These are phyloP conservation scores for Capillidium heterosporum DNA, from an alignment of 371 early-diverging fungal species.

Conservation along the genomic window DNA sequence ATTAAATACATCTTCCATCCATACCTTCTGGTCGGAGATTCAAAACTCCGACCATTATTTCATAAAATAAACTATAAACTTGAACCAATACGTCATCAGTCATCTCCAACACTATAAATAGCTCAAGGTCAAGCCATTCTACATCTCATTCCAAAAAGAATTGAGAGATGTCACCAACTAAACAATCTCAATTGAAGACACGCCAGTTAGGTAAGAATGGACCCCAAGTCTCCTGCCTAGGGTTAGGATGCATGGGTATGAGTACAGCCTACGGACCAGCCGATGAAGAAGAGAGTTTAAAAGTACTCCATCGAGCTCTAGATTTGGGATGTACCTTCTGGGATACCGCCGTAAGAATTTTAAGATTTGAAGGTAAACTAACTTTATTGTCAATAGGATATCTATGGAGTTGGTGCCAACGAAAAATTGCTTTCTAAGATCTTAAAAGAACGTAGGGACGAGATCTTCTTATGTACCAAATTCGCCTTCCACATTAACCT, in stretches of 20 bases:
- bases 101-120: no score
- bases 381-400: not conserved
- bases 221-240: not conserved
- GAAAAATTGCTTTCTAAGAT: not conserved
- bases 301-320: not conserved
- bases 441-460: not conserved
- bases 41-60: no score
- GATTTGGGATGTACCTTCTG: slow-evolving; percentile 11
- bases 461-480: slow-evolving; percentile 2
- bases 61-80: no score
- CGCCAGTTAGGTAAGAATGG: slow-evolving; percentile 3
- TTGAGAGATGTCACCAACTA: no score
- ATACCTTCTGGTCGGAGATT: no score
- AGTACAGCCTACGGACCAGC: slow-evolving; percentile 4
- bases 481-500: not conserved
- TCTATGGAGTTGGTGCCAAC: not conserved
- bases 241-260: slow-evolving; percentile 7
- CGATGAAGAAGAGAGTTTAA: slow-evolving; percentile 7
- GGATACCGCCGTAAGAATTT: slow-evolving; percentile 11
- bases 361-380: no score
- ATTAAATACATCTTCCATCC: no score
- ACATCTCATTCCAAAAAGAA: no score
- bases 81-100: no score
- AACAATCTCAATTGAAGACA: no score
- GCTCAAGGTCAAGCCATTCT: no score